Conservation (phyloP, 257 asterid genomes). For the Solanum chaucha region DNA sequence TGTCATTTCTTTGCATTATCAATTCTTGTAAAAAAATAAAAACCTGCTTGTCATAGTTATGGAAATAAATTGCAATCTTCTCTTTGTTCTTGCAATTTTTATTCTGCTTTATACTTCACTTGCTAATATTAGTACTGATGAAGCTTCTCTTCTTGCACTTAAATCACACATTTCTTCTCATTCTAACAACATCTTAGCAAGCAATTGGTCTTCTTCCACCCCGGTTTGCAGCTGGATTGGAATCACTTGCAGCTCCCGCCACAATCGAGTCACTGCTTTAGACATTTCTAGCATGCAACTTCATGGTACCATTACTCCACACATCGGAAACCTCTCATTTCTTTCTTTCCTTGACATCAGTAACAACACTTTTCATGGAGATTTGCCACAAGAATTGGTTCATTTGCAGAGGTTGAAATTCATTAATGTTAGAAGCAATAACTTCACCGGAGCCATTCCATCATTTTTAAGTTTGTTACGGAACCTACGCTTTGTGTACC, state of each 20-base stretch:
- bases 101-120: not conserved
- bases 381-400: not conserved
- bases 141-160: not conserved
- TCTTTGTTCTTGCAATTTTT: not conserved
- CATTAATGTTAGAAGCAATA: rapidly evolving
- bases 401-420: not conserved
- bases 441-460: not conserved
- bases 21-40: not conserved
- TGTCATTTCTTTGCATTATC: not conserved
- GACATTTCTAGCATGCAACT: not conserved
- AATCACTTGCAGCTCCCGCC: not conserved
- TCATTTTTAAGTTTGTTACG: no score
- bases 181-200: not conserved
- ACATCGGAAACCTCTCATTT: not conserved
- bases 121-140: not conserved
- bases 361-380: not conserved
- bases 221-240: not conserved
- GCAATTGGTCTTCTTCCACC: not conserved
- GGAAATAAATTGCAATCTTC: no score
- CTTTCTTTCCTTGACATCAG: not conserved
- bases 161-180: not conserved
- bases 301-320: not conserved
- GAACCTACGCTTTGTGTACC: rapidly evolving
- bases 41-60: not conserved
- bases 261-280: not conserved